phyloP scores from a whole-genome alignment of 306 rosid genomes.

The Rosa lucieae region DNA sequence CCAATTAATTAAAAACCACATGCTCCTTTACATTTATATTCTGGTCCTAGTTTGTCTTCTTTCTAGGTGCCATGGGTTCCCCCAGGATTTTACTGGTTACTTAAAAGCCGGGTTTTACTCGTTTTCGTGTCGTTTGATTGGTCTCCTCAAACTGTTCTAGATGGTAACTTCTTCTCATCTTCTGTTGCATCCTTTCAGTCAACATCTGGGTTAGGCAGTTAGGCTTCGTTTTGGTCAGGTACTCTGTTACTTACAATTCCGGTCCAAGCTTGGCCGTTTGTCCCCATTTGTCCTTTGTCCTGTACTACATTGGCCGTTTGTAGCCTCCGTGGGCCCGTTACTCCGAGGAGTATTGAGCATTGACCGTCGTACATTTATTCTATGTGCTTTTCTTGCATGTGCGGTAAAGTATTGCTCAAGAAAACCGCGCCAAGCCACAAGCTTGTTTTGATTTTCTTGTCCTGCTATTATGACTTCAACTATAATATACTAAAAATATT shows the following conservation, averaged over 20 bases:
- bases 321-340: background rate
- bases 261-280: background rate
- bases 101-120: background rate
- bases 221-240: background rate
- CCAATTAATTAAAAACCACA: too few relatives aligned
- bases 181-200: background rate
- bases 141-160: background rate
- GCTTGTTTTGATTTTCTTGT: background rate
- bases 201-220: background rate
- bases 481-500: too few relatives aligned
- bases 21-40: background rate
- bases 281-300: background rate
- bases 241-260: background rate
- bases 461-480: too few relatives aligned
- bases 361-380: background rate
- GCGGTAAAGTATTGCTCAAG: background rate
- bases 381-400: background rate
- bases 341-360: background rate
- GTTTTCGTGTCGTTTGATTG: background rate
- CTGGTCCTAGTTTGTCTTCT: background rate
- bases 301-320: background rate
- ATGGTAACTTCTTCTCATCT: background rate
- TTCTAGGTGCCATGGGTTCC: background rate
- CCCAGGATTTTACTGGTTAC: background rate
- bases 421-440: background rate